Evolutionary conservation across 2,329 filamentous ascomycete species (phyloP).

Genomic region (Dryadomyces sulphureus): DNA sequence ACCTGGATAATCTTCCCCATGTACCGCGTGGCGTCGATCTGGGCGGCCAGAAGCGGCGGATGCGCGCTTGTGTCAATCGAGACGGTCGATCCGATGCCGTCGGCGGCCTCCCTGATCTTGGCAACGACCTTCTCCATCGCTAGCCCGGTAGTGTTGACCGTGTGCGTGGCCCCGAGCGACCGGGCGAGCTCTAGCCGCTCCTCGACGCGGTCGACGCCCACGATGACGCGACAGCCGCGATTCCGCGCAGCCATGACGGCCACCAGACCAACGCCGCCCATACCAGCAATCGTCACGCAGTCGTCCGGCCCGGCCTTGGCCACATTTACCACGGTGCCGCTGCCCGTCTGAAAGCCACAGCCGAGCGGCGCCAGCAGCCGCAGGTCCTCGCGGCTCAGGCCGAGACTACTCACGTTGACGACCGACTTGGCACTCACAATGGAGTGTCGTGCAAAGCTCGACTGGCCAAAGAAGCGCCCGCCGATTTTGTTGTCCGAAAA

Average conservation of each 20-base stretch:
- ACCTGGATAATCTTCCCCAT: slow-evolving; percentile 3
- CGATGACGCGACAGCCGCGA: slow-evolving; percentile 18
- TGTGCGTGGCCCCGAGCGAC: slow-evolving; percentile 26
- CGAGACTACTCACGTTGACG: slow-evolving; percentile 1
- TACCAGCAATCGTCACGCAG: slow-evolving; percentile 21
- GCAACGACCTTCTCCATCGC: neutral
- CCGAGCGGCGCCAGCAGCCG: slow-evolving; percentile 23
- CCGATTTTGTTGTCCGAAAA: neutral
- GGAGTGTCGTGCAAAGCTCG: slow-evolving; percentile 2
- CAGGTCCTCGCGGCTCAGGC: neutral
- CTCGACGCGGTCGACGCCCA: slow-evolving; percentile 29
- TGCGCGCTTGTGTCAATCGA: slow-evolving; percentile 3
- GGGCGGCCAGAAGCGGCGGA: slow-evolving; percentile 2
- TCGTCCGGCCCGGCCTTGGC: slow-evolving; percentile 12
- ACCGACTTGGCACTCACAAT: slow-evolving; percentile 1
- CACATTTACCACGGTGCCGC: slow-evolving; percentile 24
- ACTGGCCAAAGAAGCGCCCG: slow-evolving; percentile 7
- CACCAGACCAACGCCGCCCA: slow-evolving; percentile 24
- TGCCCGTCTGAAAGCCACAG: slow-evolving; percentile 28
- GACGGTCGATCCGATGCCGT: neutral
- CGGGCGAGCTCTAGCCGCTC: slow-evolving; percentile 25
- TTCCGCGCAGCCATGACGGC: slow-evolving; percentile 23
- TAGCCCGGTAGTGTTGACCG: slow-evolving; percentile 3
- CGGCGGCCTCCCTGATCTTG: neutral
- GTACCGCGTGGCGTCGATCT: slow-evolving; percentile 1